Base-by-base conservation (phyloP, 1,139 yeast genomes). In the Geotrichum citri-aurantii region DNA sequence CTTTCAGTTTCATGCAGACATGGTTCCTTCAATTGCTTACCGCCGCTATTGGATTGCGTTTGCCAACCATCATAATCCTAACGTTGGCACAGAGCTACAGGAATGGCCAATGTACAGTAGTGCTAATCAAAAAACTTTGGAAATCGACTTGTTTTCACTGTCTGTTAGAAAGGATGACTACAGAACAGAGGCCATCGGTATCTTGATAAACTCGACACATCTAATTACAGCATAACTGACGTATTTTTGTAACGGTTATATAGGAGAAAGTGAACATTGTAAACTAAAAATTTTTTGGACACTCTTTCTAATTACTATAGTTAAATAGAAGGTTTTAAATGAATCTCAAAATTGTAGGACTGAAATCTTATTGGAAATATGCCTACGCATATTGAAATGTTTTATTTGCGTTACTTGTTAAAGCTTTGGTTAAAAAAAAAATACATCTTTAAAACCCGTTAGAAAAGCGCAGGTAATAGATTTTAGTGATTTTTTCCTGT, bases 41-140 rank as follows among this genome's bases (percentile, higher is more conserved):
- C 50, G 66, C 14, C 55, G 60, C 17, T 61, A 63, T 48, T 64
- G 59, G 54, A 59, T 65, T 27, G 53, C 65, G 10, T 65, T 65
- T 61, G 67, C 65, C 19, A 57, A 62, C 46, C 44, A 59, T 48
- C 52, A 59, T 19, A 57, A 63, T 54, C 66, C 66, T 2, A 64
- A 64, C 52, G 48, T 50, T 29, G 55, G 55, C 17, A 54, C 59
- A 11, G 51, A 53, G 4, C 51, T 62, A 19, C 37, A 50, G 19
- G 47, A 52, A 17, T 62, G 65, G 65, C 61, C 59, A 12, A 51
- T 48, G 26, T 62, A 82, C 81, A 37, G 44, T 31, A 48, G 33
- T 21, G 51, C 50, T 1, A 50, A 50, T n/a, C 50, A 50, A 51
- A 53, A 55, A 47, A 46, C 56, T 19, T n/a, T 54, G 19, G 26